Conservation (phyloP, 2,329 filamentous ascomycete genomes). For the Blastomyces percursus region DNA sequence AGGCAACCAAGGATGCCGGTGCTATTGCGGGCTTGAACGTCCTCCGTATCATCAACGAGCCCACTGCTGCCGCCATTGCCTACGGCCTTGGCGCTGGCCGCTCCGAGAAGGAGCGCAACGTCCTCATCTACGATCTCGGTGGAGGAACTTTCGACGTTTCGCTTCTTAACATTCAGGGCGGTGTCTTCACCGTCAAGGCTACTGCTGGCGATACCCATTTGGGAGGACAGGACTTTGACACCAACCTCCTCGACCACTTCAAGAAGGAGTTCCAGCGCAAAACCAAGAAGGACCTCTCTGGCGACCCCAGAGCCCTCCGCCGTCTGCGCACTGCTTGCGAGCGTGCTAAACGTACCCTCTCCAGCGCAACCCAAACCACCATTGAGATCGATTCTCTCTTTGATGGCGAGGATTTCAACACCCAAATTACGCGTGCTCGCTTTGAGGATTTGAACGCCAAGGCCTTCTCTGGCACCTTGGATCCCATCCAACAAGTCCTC, state of each 20-base stretch:
- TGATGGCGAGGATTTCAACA: constrained; percentile 94
- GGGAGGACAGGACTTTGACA: constrained; percentile 94
- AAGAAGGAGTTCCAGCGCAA: constrained; percentile 86
- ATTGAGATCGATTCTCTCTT: constrained; percentile 98
- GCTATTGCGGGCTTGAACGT: constrained; percentile 95
- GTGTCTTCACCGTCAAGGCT: constrained; percentile 98
- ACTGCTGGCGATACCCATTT: constrained; percentile 96
- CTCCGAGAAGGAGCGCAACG: constrained; percentile 95
- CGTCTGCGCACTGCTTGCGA: constrained; percentile 96
- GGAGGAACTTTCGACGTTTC: constrained; percentile 99
- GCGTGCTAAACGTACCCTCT: constrained; percentile 98
- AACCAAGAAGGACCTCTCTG: constrained; percentile 52
- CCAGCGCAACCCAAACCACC: constrained; percentile 92
- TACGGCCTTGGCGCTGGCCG: constrained; percentile 95
- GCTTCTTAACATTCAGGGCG: constrained; percentile 95
- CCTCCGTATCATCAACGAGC: constrained; percentile 99
- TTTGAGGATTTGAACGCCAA: constrained; percentile 98
- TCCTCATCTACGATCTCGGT: constrained; percentile 99
- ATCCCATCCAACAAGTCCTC: constrained; percentile 91
- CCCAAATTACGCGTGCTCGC: constrained; percentile 94
- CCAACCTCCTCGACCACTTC: constrained; percentile 89
- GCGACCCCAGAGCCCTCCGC: constrained; percentile 83
- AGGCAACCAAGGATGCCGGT: constrained; percentile 98
- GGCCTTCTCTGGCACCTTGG: constrained; percentile 84
- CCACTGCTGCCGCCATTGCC: constrained; percentile 92